Evolutionary conservation across 768 basidiomycete genomes (phyloP).

Genomic region (Strobilomyces dryophilus): DNA sequence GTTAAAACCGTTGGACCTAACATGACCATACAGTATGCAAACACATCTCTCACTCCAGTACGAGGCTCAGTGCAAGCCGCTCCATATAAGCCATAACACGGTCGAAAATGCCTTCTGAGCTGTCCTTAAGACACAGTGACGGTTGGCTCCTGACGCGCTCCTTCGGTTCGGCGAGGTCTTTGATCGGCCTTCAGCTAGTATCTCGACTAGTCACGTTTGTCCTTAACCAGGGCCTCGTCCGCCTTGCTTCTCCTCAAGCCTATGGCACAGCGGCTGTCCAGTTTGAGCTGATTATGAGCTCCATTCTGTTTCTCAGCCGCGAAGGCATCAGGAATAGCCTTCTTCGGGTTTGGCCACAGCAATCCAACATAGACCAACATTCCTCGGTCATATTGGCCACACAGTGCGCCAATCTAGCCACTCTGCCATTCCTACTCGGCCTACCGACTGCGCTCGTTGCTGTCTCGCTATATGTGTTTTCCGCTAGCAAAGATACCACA

Average conservation of each 20-base stretch:
- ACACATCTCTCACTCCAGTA: neutral
- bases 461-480: constrained; percentile 48
- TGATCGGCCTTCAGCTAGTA: constrained; percentile 83
- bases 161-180: constrained; percentile 49
- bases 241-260: constrained; percentile 76
- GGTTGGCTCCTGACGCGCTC: constrained; percentile 24
- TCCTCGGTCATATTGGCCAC: constrained; percentile 1
- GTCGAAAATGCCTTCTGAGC: constrained; percentile 9
- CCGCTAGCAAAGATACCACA: constrained; percentile 50
- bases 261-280: constrained; percentile 92
- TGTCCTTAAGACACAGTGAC: neutral
- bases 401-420: constrained; percentile 43
- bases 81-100: constrained; percentile 1
- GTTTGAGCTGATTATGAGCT: constrained; percentile 87
- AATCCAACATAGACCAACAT: constrained; percentile 2
- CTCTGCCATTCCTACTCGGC: constrained; percentile 68
- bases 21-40: constrained; percentile 13
- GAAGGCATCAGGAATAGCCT: constrained; percentile 90
- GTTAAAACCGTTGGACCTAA: neutral
- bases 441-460: constrained; percentile 57
- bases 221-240: constrained; percentile 84
- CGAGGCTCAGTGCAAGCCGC: neutral
- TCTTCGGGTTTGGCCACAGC: constrained; percentile 48
- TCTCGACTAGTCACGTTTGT: constrained; percentile 83
- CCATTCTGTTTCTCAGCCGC: constrained; percentile 88